Percentiles rank a stretch among this genome's conserved stretches.
Conservation (phyloP, 164 flowering plant genomes). For the Nymphaea colorata region DNA sequence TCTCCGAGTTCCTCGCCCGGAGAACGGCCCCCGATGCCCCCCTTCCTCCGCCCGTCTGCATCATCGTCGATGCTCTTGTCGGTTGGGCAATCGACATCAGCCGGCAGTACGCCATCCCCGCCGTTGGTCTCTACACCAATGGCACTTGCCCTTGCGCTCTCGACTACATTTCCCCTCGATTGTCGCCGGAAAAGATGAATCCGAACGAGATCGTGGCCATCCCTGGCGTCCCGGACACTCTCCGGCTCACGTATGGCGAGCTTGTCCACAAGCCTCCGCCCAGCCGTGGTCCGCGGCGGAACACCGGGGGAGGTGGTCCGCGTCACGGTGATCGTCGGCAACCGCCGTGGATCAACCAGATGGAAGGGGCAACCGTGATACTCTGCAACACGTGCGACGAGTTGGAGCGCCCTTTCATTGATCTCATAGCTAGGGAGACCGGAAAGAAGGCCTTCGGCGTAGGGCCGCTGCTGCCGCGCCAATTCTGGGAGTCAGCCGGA, state of each 20-base stretch:
- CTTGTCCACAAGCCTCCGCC: constrained; percentile 5
- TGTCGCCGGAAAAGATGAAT: constrained; percentile 10
- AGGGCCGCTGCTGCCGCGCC: constrained; percentile 53
- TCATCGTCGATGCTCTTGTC: constrained; percentile 38
- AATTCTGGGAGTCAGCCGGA: constrained; percentile 32
- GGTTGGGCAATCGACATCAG: constrained; percentile 25
- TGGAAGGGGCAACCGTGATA: constrained; percentile 26
- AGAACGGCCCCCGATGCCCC: constrained; percentile 6
- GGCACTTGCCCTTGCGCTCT: constrained; percentile 36
- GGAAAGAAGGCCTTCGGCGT: constrained; percentile 45
- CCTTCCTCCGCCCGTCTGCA: constrained; percentile 18
- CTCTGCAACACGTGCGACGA: constrained; percentile 50
- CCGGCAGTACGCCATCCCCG: constrained; percentile 20
- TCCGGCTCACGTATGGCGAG: constrained; percentile 23
- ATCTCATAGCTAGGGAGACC: constrained; percentile 22
- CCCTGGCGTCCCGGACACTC: constrained; percentile 36
- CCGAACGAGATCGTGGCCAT: constrained; percentile 21
- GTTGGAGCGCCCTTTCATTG: constrained; percentile 38
- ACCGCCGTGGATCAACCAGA: constrained; percentile 39
- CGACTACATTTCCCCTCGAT: constrained; percentile 12
- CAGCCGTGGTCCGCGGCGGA: constrained; percentile 4
- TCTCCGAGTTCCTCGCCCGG: constrained; percentile 13
- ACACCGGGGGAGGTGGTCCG: background rate
- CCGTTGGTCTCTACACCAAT: constrained; percentile 37
- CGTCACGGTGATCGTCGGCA: constrained; percentile 1